Base-by-base conservation (phyloP, 352 stramenopile genomes). In the Globisporangium irregulare region DNA sequence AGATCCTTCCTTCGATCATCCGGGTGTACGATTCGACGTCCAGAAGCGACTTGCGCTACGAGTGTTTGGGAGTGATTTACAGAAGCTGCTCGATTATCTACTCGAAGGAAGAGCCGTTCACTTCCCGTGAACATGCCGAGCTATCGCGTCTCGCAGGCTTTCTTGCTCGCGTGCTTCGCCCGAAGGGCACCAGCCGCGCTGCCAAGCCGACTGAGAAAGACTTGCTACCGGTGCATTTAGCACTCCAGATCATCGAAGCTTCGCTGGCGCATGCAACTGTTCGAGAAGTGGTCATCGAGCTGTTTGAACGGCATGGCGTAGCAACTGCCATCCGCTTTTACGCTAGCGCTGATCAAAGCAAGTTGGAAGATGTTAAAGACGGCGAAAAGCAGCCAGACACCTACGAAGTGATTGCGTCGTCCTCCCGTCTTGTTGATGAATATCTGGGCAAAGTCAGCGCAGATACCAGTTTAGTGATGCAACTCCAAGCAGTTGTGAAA, bases 231-330 rank as follows among this genome's bases (percentile, higher is more conserved):
- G 62, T 84, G 3, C 70, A 75, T 38, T 67, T 89, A 25, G 78
- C 84, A 20, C 68, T 92, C 15, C 72, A 84, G 58, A 81, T 90
- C 38, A 72, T 83, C 22, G 76, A 89, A 48, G 69, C 73, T 4
- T 73, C 74, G 14, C 32, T 87, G 18, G 25, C 57, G n/a, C 71
- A 79, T 64, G 25, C 50, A 12, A 64, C 36, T 12, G 66, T 68
- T 20, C 69, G 63, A n/a, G 56, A 74, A 12, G 50, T 59, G 8
- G 69, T 76, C 29, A 71, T 71, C 36, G 64, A 70, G 25, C 67
- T 87, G 27, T 87, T 88, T 62, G 80, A 88, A 56, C 81, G 84
- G 2, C 73, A 88, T 57, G 84, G 81, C 20, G 77, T 92, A 15
- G 70, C 75, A 46, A 79, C 62, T 53, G 77, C 81, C 8, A 80